A percentile compares a stretch with the other conserved stretches of the same genome.
Evolutionary conservation across 2,329 filamentous ascomycete species (phyloP).

Genomic region (Cercospora nicotianae): DNA sequence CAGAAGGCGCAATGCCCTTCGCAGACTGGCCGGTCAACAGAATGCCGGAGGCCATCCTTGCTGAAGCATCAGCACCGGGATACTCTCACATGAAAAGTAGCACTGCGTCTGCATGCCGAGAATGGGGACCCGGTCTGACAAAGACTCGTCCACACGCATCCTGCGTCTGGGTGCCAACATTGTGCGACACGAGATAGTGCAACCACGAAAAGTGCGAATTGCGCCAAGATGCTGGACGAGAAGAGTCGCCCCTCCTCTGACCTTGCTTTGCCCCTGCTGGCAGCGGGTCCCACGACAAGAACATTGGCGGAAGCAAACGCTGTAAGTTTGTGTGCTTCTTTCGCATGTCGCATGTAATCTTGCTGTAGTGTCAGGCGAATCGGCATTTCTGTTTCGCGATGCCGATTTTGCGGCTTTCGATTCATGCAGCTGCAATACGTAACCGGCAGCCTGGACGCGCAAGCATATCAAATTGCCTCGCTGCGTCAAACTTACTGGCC

Average conservation of each 20-base stretch:
- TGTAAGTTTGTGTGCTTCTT: background rate
- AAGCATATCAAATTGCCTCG: background rate
- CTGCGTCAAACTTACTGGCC: background rate
- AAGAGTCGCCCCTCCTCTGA: background rate
- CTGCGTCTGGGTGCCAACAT: background rate
- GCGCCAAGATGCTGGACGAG: background rate
- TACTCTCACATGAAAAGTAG: background rate
- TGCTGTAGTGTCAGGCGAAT: background rate
- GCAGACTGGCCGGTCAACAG: background rate
- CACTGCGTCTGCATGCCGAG: background rate
- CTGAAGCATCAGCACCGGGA: background rate
- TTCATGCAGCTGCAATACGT: constrained; percentile 3
- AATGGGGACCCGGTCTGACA: constrained; percentile 11
- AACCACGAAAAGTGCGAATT: background rate
- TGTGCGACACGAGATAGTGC: constrained; percentile 10
- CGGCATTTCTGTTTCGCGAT: background rate
- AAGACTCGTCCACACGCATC: background rate
- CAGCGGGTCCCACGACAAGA: background rate
- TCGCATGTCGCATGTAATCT: background rate
- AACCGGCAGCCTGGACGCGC: background rate
- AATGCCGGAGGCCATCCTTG: too few relatives aligned
- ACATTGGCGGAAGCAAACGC: background rate
- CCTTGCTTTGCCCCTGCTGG: background rate
- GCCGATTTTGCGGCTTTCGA: constrained; percentile 8
- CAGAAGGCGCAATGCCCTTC: background rate